These are phyloP conservation scores for Parachaetomium inaequale DNA, from an alignment of 495 filamentous ascomycete species.

Conservation along the genomic window DNA sequence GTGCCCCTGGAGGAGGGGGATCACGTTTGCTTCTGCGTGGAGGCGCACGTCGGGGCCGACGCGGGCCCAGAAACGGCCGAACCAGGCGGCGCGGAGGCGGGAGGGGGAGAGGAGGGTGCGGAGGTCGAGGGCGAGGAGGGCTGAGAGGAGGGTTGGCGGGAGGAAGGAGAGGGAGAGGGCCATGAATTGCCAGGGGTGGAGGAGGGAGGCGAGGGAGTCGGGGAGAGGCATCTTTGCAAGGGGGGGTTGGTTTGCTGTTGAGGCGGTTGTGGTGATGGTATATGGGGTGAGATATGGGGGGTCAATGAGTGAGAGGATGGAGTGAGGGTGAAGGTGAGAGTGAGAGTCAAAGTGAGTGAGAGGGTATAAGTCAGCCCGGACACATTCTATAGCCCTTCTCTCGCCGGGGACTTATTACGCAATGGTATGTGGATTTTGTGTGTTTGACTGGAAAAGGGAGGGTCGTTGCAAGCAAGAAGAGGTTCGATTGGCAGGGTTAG, in stretches of 20 bases:
- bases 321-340: background rate
- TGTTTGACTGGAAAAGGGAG: background rate
- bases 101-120: constrained; percentile 33
- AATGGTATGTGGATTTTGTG: background rate
- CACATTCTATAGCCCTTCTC: background rate
- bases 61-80: constrained; percentile 47
- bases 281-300: background rate
- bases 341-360: background rate
- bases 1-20: constrained; percentile 43
- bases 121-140: constrained; percentile 27
- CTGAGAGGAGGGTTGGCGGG: constrained; percentile 33
- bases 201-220: constrained; percentile 25
- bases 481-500: background rate
- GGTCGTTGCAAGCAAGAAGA: too few species aligned
- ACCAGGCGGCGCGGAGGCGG: constrained; percentile 44
- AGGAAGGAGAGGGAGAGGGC: constrained; percentile 34
- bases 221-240: constrained; percentile 7
- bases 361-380: background rate
- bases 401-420: constrained; percentile 7
- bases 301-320: background rate
- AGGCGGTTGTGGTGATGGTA: background rate
- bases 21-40: constrained; percentile 29
- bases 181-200: constrained; percentile 43
- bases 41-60: constrained; percentile 39
- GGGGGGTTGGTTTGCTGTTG: background rate